Conservation (phyloP, 345 rosid genomes). For the Lepidium africanum region DNA sequence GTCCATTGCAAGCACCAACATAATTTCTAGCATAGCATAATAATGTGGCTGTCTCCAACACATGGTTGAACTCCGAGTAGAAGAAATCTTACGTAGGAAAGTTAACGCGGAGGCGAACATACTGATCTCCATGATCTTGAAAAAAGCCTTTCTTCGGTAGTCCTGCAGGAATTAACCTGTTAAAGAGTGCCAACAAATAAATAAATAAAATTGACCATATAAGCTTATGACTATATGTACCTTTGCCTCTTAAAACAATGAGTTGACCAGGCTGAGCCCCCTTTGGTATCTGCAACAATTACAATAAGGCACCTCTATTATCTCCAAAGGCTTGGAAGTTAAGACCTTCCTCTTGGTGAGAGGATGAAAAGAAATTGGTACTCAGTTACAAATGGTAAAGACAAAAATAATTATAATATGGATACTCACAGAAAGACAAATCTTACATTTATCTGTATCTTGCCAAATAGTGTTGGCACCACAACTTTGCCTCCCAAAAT, state of each 20-base stretch:
- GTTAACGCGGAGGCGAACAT: conserved; percentile 71
- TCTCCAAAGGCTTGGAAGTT: not conserved
- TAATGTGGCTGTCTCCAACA: not conserved
- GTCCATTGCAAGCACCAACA: not conserved
- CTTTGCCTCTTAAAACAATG: conserved; percentile 74
- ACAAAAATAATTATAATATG: not conserved
- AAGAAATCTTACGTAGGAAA: conserved; percentile 64
- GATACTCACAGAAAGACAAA: not conserved
- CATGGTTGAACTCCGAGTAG: not conserved
- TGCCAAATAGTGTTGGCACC: conserved; percentile 80
- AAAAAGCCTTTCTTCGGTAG: conserved; percentile 68
- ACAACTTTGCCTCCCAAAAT: conserved; percentile 79
- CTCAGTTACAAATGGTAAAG: not conserved
- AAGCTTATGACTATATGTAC: conserved; percentile 24
- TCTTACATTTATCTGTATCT: conserved; percentile 53
- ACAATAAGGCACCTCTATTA: conserved; percentile 3
- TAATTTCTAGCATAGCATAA: not conserved
- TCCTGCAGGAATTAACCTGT: conserved; percentile 40
- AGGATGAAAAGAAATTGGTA: not conserved
- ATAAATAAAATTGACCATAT: not conserved
- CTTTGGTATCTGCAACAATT: conserved; percentile 62
- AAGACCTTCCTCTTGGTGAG: not conserved
- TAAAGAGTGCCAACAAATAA: conserved; percentile 7
- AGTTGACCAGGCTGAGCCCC: conserved; percentile 86
- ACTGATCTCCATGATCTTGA: conserved; percentile 74